A percentile compares a stretch with the other conserved stretches of the same genome.
These are phyloP conservation scores for Corynascus novoguineensis DNA, from an alignment of 495 filamentous ascomycete genomes.

Conservation along the genomic window DNA sequence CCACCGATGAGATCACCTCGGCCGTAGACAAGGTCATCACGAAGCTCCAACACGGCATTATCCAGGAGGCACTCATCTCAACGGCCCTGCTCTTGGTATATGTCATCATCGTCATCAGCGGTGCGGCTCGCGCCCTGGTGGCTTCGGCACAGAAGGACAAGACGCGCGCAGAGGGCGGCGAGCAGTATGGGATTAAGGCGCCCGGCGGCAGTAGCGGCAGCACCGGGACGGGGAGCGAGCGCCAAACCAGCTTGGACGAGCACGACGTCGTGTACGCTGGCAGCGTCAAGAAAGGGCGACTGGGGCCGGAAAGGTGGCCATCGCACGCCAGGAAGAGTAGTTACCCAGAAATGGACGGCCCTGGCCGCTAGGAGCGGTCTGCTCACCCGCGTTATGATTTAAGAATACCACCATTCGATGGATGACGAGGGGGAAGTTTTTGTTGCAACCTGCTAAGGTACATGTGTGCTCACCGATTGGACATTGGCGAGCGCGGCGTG, in stretches of 20 bases:
- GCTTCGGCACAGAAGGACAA: constrained; percentile 46
- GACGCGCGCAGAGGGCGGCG: constrained; percentile 48
- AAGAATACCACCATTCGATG: neutral
- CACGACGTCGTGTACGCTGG: constrained; percentile 25
- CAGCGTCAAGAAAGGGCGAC: constrained; percentile 19
- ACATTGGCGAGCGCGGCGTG: neutral
- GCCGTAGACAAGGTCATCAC: constrained; percentile 62
- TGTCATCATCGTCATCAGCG: constrained; percentile 69
- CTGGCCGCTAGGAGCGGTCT: constrained; percentile 17
- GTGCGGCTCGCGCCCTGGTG: constrained; percentile 58
- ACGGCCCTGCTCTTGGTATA: constrained; percentile 64
- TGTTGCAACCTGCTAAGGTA: constrained; percentile 5
- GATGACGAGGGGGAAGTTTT: neutral
- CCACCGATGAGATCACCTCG: constrained; percentile 73
- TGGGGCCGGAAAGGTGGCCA: constrained; percentile 18
- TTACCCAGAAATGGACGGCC: constrained; percentile 24
- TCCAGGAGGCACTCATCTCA: constrained; percentile 72
- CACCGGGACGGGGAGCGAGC: neutral
- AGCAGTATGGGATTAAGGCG: constrained; percentile 22
- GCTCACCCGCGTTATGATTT: neutral
- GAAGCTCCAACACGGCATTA: constrained; percentile 58
- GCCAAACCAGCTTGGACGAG: neutral
- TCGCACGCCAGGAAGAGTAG: constrained; percentile 30
- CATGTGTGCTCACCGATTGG: neutral
- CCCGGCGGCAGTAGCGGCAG: neutral